Base-by-base conservation (phyloP, 768 basidiomycete species). In the Lactarius evosmus region DNA sequence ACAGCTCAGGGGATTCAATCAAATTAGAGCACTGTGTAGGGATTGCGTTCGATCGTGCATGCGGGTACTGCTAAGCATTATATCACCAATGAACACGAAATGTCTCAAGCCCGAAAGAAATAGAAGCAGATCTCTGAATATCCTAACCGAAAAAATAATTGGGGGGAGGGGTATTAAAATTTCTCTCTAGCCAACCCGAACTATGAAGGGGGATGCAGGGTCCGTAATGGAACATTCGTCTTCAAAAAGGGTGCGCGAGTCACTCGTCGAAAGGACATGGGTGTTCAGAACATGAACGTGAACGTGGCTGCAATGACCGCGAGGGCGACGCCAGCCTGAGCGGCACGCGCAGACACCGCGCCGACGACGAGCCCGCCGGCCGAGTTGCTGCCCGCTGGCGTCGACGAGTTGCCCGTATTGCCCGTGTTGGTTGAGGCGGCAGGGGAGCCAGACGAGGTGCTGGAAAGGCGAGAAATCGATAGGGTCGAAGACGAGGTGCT, bases 281-380 rank as follows among this genome's bases (percentile, higher is more conserved):
- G 38, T 7, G 34, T 22, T 67, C 46, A 69, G 36, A 62, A 41
- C 9, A 61, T n/a, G 32, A 67, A 44, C n/a, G 59, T 63, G 46
- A 69, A 61, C 11, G 60, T 51, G 38, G 41, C 51, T 5, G 67
- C 67, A 29, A 67, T 41, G 17, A 61, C 44, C 5, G 62, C 52
- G 19, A 69, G 62, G 2, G 67, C 62, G 7, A 60, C 44, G n/a
- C 61, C 56, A 1, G 58, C 66, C 27, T 53, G 55, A 11, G 57
- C 55, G 0, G 62, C 59, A 40, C 41, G 50, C 27, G 62, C 17
- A 30, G 66, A 57, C n/a, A 46, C 27, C n/a, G 36, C 56, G 9
- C 58, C 61, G 29, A 62, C 30, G 40, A 52, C 25, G 25, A 52
- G 54, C 16, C 46, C 56, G 2, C 40, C 58, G 11, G 34, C 52